A percentile compares a stretch with the other conserved stretches of the same genome.
phyloP scores from a whole-genome alignment of 208 protist genomes.

The Trypanosoma boissoni region DNA sequence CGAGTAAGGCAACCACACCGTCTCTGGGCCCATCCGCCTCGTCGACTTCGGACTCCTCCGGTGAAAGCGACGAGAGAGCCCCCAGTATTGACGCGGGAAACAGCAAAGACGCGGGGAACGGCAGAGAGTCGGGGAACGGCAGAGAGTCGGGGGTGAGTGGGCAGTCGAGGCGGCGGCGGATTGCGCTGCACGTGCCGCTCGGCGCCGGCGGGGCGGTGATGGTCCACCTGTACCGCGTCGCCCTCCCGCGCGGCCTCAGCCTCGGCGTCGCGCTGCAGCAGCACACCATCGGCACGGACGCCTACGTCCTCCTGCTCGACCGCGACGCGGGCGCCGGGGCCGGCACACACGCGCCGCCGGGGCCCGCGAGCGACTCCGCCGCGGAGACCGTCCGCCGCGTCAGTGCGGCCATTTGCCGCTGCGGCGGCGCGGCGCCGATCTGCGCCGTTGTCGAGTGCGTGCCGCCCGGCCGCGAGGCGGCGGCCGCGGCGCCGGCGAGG shows the following conservation, averaged over 20 bases:
- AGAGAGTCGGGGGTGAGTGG: not conserved
- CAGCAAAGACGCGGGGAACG: not conserved
- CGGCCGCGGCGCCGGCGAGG: not conserved
- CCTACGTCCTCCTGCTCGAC: constrained; percentile 19
- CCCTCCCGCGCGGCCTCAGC: too few species aligned
- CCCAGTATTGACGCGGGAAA: not conserved
- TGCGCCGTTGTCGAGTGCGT: constrained; percentile 15
- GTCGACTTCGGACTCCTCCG: constrained; percentile 3
- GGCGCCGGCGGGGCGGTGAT: too few species aligned
- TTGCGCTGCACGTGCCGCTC: too few species aligned
- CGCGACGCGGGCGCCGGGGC: not conserved
- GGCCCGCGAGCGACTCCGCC: too few species aligned
- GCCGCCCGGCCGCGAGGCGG: not conserved
- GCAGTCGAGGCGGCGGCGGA: not conserved
- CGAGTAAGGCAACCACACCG: constrained; percentile 4
- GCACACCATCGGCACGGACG: constrained; percentile 24
- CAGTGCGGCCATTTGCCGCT: constrained; percentile 6
- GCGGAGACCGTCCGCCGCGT: constrained; percentile 10
- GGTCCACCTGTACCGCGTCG: too few species aligned
- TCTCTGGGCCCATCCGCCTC: constrained; percentile 7
- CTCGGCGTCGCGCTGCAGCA: too few species aligned
- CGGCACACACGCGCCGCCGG: too few species aligned
- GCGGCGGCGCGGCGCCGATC: constrained; percentile 13
- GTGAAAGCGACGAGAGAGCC: not conserved
- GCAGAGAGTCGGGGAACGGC: not conserved